Evolutionary conservation across 345 rosid species (phyloP).

Genomic region (Boechera retrofracta): DNA sequence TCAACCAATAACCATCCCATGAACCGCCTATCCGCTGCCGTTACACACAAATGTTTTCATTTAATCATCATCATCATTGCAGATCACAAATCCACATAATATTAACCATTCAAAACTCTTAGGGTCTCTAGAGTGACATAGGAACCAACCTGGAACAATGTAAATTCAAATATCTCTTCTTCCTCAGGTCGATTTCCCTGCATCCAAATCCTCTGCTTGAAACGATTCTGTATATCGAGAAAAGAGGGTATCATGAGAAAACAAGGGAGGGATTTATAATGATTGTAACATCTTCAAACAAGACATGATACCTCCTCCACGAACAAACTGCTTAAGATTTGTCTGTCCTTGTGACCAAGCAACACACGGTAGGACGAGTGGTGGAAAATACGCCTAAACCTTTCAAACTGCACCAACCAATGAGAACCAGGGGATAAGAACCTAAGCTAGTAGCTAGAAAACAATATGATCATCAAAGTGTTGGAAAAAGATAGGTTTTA

Average conservation of each 20-base stretch:
- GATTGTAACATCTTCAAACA: slow-evolving; percentile 13
- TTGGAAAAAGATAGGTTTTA: background rate
- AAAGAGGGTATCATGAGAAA: slow-evolving; percentile 5
- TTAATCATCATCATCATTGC: background rate
- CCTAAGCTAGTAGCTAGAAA: background rate
- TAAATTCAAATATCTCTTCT: slow-evolving; percentile 87
- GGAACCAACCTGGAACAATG: slow-evolving; percentile 77
- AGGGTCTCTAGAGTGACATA: background rate
- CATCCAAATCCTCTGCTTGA: slow-evolving; percentile 89
- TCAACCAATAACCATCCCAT: slow-evolving; percentile 97
- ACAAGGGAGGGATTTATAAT: background rate
- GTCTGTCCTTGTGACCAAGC: slow-evolving; percentile 86
- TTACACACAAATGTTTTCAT: background rate
- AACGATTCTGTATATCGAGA: slow-evolving; percentile 60
- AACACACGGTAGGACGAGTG: slow-evolving; percentile 86
- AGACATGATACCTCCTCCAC: slow-evolving; percentile 70
- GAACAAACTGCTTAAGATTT: slow-evolving; percentile 78
- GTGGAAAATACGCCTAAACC: slow-evolving; percentile 93
- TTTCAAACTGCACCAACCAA: slow-evolving; percentile 66
- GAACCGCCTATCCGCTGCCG: slow-evolving; percentile 85
- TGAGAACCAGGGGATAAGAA: slow-evolving; percentile 1
- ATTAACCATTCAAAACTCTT: background rate
- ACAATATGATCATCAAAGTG: slow-evolving; percentile 15
- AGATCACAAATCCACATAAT: background rate
- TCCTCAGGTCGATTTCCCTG: slow-evolving; percentile 86